phyloP scores from a whole-genome alignment of 495 filamentous ascomycete genomes.

The Talaromyces nanjingensis region DNA sequence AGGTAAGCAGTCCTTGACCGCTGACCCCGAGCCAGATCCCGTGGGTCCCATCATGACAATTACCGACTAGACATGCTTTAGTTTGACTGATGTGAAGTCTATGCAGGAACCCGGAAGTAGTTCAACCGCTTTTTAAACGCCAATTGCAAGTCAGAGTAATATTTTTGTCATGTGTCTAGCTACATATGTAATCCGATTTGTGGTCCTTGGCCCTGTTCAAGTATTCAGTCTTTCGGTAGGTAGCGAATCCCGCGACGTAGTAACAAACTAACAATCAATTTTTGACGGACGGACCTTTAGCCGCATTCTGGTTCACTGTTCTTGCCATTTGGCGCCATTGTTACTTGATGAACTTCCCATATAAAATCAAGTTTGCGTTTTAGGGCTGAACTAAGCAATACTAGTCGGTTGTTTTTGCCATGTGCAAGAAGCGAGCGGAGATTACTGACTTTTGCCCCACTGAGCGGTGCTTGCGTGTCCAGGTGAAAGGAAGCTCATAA shows the following conservation, averaged over 20 bases:
- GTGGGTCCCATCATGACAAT: too few species aligned
- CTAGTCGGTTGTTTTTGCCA: neutral
- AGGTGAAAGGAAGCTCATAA: neutral
- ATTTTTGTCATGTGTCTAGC: too few species aligned
- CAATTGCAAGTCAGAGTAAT: too few species aligned
- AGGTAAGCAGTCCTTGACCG: too few species aligned
- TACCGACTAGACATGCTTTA: too few species aligned
- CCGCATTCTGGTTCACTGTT: neutral
- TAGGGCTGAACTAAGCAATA: neutral
- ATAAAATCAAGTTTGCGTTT: neutral
- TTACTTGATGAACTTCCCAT: neutral
- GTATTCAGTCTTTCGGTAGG: too few species aligned
- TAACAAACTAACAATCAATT: too few species aligned
- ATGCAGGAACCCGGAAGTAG: neutral
- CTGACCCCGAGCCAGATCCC: too few species aligned
- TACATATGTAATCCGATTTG: too few species aligned
- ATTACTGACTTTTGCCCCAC: neutral
- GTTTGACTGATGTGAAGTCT: neutral
- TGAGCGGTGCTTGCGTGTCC: neutral
- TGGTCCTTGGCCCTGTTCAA: too few species aligned
- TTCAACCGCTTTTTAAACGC: too few species aligned
- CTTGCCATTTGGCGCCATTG: neutral
- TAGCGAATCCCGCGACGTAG: too few species aligned
- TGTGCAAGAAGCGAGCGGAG: neutral
- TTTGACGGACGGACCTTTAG: neutral